These are phyloP conservation scores for Acanthamoeba lenticulata DNA, from an alignment of 208 protist genomes.

Conservation along the genomic window DNA sequence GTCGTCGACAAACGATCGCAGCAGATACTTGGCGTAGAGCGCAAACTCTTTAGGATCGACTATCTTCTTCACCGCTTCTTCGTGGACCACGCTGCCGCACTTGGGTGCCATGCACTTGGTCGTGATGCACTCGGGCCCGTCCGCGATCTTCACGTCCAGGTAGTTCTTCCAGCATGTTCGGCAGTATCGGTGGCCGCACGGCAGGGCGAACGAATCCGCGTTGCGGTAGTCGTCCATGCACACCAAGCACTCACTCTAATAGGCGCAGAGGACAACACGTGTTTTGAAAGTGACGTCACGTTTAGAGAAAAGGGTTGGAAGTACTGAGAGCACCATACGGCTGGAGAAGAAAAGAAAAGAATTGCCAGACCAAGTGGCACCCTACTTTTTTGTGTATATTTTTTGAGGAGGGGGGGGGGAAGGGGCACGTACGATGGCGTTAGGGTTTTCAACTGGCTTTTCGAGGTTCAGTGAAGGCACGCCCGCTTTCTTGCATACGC, in stretches of 20 bases:
- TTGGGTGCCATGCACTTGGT: slow-evolving; percentile 79
- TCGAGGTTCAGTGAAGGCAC: slow-evolving; percentile 74
- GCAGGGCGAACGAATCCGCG: slow-evolving; percentile 73
- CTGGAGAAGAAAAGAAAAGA: slow-evolving; percentile 24
- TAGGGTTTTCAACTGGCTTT: slow-evolving; percentile 34
- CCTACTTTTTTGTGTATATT: background rate
- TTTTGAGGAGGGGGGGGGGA: background rate
- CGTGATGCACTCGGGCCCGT: slow-evolving; percentile 76
- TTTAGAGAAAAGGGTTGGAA: no score
- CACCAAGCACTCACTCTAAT: slow-evolving; percentile 77
- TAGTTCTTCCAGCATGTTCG: slow-evolving; percentile 82
- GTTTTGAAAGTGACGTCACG: background rate
- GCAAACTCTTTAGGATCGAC: slow-evolving; percentile 61
- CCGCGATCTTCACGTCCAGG: slow-evolving; percentile 79
- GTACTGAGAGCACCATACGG: background rate
- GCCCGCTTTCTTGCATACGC: slow-evolving; percentile 71
- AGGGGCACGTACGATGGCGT: background rate
- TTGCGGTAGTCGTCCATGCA: slow-evolving; percentile 82
- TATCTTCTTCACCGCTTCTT: slow-evolving; percentile 78
- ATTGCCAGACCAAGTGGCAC: background rate
- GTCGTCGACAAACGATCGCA: slow-evolving; percentile 85
- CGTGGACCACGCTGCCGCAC: slow-evolving; percentile 79
- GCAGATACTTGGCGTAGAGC: slow-evolving; percentile 78
- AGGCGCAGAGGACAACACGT: background rate
- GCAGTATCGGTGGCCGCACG: slow-evolving; percentile 86